Percentiles rank a stretch among this genome's conserved stretches.
These are phyloP conservation scores for Vitis riparia DNA, from an alignment of 164 flowering plant species.

Conservation along the genomic window DNA sequence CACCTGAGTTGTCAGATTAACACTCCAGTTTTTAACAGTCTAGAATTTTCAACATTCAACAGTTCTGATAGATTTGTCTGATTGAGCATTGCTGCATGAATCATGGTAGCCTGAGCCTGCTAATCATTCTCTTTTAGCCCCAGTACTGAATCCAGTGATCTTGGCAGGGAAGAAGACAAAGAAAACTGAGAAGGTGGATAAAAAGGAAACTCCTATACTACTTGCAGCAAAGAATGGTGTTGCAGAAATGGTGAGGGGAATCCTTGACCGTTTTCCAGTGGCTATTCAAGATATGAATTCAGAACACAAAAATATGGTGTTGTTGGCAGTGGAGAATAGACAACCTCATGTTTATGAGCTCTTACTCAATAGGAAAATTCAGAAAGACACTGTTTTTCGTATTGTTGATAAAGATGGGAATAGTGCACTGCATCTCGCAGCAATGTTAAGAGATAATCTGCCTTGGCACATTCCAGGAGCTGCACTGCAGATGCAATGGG, in stretches of 20 bases:
- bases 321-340: conserved; percentile 45
- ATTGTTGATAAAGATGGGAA: conserved; percentile 37
- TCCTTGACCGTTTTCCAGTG: conserved; percentile 28
- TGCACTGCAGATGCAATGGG: conserved; percentile 55
- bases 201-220: conserved; percentile 34
- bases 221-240: conserved; percentile 46
- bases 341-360: conserved; percentile 36
- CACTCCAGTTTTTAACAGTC: no score
- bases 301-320: conserved; percentile 32
- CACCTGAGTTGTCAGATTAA: no score
- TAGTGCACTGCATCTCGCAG: conserved; percentile 46
- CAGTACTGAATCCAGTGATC: not conserved
- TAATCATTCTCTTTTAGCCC: no score
- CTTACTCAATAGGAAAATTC: conserved; percentile 13
- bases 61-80: no score
- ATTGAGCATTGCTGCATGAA: no score
- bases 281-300: conserved; percentile 37
- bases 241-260: conserved; percentile 38
- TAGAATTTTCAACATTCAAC: no score
- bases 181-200: not conserved
- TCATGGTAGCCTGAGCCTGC: no score
- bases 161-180: not conserved
- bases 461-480: conserved; percentile 55
- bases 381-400: conserved; percentile 27
- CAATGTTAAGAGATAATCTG: conserved; percentile 19